Evolutionary conservation across 345 rosid genomes (phyloP).

Genomic region (Carallia brachiata): DNA sequence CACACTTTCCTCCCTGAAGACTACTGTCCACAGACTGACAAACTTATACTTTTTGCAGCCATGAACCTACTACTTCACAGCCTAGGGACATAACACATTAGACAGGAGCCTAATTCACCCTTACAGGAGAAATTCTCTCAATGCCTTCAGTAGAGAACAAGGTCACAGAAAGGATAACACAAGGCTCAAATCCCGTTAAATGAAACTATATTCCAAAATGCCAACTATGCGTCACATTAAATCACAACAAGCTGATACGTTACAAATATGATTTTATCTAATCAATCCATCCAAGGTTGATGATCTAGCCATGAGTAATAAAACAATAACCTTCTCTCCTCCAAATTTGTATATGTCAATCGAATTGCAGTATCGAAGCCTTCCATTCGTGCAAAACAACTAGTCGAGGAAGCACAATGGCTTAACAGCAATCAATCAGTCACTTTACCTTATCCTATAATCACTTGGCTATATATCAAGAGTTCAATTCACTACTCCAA

Average conservation of each 20-base stretch:
- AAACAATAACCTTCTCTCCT: background rate
- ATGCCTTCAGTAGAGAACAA: background rate
- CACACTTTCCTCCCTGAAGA: background rate
- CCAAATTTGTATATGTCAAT: background rate
- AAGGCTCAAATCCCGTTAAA: no score
- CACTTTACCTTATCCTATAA: no score
- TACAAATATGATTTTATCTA: slow-evolving; percentile 11
- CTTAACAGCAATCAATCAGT: background rate
- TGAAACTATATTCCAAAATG: background rate
- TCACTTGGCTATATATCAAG: no score
- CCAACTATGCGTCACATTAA: background rate
- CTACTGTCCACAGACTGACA: background rate
- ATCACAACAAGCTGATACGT: background rate
- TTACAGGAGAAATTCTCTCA: background rate
- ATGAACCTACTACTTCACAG: background rate
- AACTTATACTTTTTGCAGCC: background rate
- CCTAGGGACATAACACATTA: background rate
- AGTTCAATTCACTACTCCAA: no score
- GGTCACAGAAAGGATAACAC: background rate
- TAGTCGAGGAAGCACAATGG: background rate
- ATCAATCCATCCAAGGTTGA: slow-evolving; percentile 8
- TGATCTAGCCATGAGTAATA: background rate
- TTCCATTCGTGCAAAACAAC: background rate
- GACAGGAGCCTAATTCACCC: background rate
- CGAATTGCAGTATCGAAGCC: background rate